Base-by-base conservation (phyloP, 2,329 filamentous ascomycete species). In the Cadophora gregata region DNA sequence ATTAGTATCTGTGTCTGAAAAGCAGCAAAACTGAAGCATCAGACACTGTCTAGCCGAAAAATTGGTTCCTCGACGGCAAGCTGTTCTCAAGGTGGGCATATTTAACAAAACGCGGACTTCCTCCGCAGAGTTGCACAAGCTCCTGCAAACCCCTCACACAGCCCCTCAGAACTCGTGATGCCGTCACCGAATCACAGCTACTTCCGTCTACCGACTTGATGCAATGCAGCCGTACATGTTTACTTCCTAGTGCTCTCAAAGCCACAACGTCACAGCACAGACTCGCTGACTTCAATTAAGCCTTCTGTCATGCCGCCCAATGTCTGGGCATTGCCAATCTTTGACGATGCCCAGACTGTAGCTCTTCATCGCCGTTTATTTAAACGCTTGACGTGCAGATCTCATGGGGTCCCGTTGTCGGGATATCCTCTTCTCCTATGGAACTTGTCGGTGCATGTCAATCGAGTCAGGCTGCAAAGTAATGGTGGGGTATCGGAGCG, bases 321-420 rank as follows among this genome's bases (percentile, higher is more conserved):
- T 25, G 25, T 25, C 50, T 53, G 25, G 50, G 50, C 50, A 53
- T 31, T 27, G 14, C 25, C 27, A n/a, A 53, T 27, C 38, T 51
- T 51, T 51, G 24, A 51, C 24, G 24, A 51, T 51, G 48, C 48
- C 47, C 48, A 51, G 48, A 14, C 48, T 4, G 48, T 27, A 51
- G 48, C 48, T 51, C 8, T 51, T 51, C 25, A 53, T n/a, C 50
- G 8, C 27, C 47, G 31, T 31, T 16, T 12, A 25, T 19, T 53
- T 16, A 31, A 31, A n/a, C 9, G 19, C 14, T 31, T 53, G 50
- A 31, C 50, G 50, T 53, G 50, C 19, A 31, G 50, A 53, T 31
- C 27, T 53, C 25, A 14, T 53, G 50, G 50, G n/a, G 50, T 53
- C 50, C 16, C 50, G 12, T 27, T n/a, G 16, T 27, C 31, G 50